Base-by-base conservation (phyloP, 2,329 filamentous ascomycete genomes). In the Claviceps cyperi region DNA sequence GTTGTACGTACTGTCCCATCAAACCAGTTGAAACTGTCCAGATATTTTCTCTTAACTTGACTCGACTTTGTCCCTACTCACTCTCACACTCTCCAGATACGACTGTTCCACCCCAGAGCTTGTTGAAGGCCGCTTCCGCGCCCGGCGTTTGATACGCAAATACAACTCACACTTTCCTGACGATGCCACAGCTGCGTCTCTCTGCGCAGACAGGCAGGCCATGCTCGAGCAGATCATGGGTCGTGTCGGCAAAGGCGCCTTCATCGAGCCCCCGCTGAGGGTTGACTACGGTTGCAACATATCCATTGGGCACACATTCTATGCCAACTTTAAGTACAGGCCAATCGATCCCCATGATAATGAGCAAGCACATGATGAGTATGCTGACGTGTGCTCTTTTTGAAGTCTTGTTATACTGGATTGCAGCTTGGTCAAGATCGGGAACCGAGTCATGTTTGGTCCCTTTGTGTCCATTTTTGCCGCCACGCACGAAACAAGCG, bases 391-490 rank as follows among this genome's bases (percentile, higher is more conserved):
- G 13, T 7, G 15, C 3, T 8, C 5, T 28, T 28, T 43, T n/a
- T 43, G 2, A 37, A 73, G 70, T 52, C 60, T 75, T 50, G 78
- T 79, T 2, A 81, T 89, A 52, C 68, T 89, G 14, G 86, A 91
- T 61, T 87, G 81, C n/a, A 84, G 79, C 55, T 68, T 78, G 2
- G 81, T 90, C 40, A 69, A 64, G 4, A 83, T 90, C 45, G 86
- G 86, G 0, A 74, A 82, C 24, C 76, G 85, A 28, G 85, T 84
- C 1, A 66, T 86, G 55, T 73, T 90, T 50, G 86, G 83, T 0
- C 83, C 86, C 0, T 82, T 80, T 57, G 83, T 90, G 0, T 77
- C 71, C 47, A 75, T 92, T 50, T 86, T 79, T 60, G 77, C 79
- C 2, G 86, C 78, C 1, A 83, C 79, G 0, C 86, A 92, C 62